A percentile compares a stretch with the other conserved stretches of the same genome.
These are phyloP conservation scores for Salix brachista DNA, from an alignment of 345 rosid species.

Conservation along the genomic window DNA sequence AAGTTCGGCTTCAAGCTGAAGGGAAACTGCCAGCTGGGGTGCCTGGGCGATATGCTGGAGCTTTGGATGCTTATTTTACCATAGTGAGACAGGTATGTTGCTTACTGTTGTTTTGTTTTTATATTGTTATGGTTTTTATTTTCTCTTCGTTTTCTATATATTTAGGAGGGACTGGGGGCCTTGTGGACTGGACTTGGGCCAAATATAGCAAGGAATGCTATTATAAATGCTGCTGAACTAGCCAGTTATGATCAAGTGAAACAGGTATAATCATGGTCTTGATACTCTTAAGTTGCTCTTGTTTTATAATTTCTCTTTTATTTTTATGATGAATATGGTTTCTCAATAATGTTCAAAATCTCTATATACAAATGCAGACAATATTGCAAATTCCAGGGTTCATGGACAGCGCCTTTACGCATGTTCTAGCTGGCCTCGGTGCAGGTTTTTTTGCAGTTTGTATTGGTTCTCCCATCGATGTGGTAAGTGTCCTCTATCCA, in stretches of 20 bases:
- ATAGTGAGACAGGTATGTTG: slow-evolving; percentile 67
- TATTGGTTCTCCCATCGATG: slow-evolving; percentile 94
- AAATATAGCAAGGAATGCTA: slow-evolving; percentile 86
- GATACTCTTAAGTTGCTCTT: neutral
- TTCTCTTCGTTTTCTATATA: neutral
- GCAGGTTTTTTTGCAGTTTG: slow-evolving; percentile 95
- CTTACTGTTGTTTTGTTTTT: slow-evolving; percentile 1
- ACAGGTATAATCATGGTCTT: slow-evolving; percentile 40
- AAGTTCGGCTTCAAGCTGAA: slow-evolving; percentile 93
- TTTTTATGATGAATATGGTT: slow-evolving; percentile 1
- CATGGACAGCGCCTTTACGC: slow-evolving; percentile 72
- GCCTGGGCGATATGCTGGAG: slow-evolving; percentile 84
- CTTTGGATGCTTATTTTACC: slow-evolving; percentile 75
- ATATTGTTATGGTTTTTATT: neutral
- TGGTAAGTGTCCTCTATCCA: slow-evolving; percentile 45
- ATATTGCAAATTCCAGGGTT: slow-evolving; percentile 94
- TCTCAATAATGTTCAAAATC: slow-evolving; percentile 28
- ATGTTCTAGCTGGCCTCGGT: slow-evolving; percentile 82
- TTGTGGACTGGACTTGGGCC: slow-evolving; percentile 98
- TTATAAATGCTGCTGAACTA: slow-evolving; percentile 94
- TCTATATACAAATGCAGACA: slow-evolving; percentile 70
- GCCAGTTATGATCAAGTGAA: slow-evolving; percentile 98
- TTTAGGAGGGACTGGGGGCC: slow-evolving; percentile 78
- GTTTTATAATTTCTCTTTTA: neutral
- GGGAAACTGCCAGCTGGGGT: slow-evolving; percentile 83